phyloP scores from a whole-genome alignment of 345 rosid species.

The Sonneratia alba region DNA sequence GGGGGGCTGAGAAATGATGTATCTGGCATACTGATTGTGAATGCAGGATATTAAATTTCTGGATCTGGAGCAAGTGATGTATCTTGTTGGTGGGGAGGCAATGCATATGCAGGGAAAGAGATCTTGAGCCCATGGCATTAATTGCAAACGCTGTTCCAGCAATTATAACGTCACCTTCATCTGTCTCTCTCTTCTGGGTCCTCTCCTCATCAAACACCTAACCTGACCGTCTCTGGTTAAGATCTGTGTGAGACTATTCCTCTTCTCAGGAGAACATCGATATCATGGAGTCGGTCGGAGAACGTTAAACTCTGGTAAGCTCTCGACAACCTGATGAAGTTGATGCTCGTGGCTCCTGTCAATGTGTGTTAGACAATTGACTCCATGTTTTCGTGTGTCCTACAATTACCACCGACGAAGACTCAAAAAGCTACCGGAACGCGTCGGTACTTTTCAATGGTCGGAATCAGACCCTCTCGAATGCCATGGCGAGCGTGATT shows the following conservation, averaged over 20 bases:
- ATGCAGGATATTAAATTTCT: background rate
- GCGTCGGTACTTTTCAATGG: no score
- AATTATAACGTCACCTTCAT: no score
- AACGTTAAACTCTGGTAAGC: background rate
- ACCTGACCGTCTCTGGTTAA: background rate
- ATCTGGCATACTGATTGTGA: background rate
- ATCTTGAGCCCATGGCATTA: background rate
- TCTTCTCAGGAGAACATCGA: background rate
- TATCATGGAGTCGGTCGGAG: background rate
- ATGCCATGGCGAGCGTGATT: no score
- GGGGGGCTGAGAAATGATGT: background rate
- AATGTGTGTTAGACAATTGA: no score
- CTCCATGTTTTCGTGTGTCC: no score
- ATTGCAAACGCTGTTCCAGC: background rate
- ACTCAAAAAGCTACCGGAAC: no score
- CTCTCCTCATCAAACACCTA: background rate
- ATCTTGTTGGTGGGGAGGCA: background rate
- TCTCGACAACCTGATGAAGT: no score
- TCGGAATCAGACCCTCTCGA: no score
- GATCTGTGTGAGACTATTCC: background rate
- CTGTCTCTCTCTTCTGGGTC: background rate
- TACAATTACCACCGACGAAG: no score
- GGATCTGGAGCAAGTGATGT: background rate
- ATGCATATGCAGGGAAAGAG: background rate
- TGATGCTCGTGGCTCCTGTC: no score